Evolutionary conservation across 108 stramenopile species (phyloP), one percentile per base, ranked within the genome.

Genomic region (Licmophora abbreviata): DNA sequence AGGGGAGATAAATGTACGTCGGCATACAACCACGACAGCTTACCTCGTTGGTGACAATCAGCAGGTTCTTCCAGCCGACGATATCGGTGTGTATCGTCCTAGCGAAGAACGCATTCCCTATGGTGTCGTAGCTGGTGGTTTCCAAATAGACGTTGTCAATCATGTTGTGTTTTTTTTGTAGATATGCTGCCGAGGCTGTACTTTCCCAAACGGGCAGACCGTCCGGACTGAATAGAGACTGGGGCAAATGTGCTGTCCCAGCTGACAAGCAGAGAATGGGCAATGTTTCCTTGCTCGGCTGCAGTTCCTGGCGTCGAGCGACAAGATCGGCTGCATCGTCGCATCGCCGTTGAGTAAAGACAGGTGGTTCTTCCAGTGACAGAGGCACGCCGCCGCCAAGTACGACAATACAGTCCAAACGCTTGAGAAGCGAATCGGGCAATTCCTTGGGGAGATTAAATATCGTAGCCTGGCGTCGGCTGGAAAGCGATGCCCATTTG

Each of bases 111-210:
- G 85, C 85, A 60, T 92, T 92, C 0, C 76, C 72, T 27, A 92
- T 92, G 1, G 89, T 92, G 41, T 92, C 89, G 54, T 83, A 92
- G 10, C 77, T 76, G 24, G 83, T 76, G 12, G 89, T 92, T 64
- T 92, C 89, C 12, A 74, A 81, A 63, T 51, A 87, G 0, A 92
- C 54, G 29, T 73, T 54, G 0, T 58, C 17, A 15, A 26, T 30
- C 23, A 46, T 52, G 17, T n/a, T 37, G 48, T 67, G 53, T 10
- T 59, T 40, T 36, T 55, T 17, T 27, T 56, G 45, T 8, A 85
- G 45, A 51, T 92, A 92, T 0, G 83, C 69, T 33, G 89, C 89
- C 25, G 71, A 81, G 0, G 85, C 53, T 3, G 89, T 85, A 10
- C 66, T 51, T 68, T 92, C 89, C 83, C 83, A 92, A 22, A 92